phyloP scores from a whole-genome alignment of 179 eudicot genomes.

The Beta macrorhiza region DNA sequence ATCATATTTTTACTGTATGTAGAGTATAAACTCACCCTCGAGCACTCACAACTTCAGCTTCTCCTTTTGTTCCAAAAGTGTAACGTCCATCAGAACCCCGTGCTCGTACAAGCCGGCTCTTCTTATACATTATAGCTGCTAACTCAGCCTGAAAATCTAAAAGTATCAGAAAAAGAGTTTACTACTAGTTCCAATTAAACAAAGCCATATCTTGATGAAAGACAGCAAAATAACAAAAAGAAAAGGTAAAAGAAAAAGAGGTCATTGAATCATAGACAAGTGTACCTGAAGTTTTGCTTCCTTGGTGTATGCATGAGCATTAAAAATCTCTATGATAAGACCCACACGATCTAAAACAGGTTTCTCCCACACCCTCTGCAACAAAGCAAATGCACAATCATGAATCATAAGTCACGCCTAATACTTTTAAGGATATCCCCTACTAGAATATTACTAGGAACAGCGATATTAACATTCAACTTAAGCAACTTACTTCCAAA shows the following conservation, averaged over 20 bases:
- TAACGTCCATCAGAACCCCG: conserved; percentile 76
- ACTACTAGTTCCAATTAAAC: not conserved
- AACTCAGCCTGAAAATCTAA: conserved; percentile 69
- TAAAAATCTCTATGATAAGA: conserved; percentile 85
- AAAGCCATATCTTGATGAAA: not conserved
- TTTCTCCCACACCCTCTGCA: conserved; percentile 79
- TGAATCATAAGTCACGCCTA: conserved; percentile 11
- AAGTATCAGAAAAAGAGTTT: not conserved
- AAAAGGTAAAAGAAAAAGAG: too few species aligned
- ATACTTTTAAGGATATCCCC: not conserved
- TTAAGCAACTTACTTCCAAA: conserved; percentile 61
- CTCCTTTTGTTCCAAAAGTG: conserved; percentile 77
- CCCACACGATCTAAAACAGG: conserved; percentile 94
- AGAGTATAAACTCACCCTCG: conserved; percentile 64
- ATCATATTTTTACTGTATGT: not conserved
- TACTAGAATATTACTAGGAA: not conserved
- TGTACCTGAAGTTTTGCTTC: conserved; percentile 93
- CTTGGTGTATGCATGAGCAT: conserved; percentile 98
- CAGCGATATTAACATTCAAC: not conserved
- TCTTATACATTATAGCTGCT: conserved; percentile 94
- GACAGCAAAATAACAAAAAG: not conserved
- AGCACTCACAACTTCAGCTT: conserved; percentile 98
- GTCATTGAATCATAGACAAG: not conserved
- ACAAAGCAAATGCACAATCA: conserved; percentile 16
- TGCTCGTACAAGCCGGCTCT: conserved; percentile 79